Percentiles rank a stretch among this genome's conserved stretches.
phyloP scores from a whole-genome alignment of 169 alveolate genomes.

The Plasmodium inui region DNA sequence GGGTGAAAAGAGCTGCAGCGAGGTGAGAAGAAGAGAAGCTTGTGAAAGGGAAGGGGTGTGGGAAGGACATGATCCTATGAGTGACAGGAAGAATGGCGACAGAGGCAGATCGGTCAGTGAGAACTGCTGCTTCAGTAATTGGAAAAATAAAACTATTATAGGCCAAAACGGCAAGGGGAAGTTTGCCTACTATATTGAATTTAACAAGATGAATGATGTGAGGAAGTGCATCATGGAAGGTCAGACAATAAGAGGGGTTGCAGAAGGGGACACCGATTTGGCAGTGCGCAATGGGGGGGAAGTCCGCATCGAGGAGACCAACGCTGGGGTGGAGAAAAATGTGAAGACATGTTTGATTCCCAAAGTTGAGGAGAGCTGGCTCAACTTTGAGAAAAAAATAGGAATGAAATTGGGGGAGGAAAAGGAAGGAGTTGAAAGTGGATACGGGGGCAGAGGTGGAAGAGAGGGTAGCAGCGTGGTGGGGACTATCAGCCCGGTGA shows the following conservation, averaged over 20 bases:
- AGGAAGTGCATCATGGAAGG: not conserved
- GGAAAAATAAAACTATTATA: slow-evolving; percentile 66
- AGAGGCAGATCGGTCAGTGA: slow-evolving; percentile 57
- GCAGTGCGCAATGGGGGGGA: not conserved
- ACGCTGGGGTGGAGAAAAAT: not conserved
- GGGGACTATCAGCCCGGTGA: not conserved
- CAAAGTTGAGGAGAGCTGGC: slow-evolving; percentile 71
- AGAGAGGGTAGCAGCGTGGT: not conserved
- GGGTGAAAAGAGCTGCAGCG: not conserved
- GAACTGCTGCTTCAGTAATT: slow-evolving; percentile 8
- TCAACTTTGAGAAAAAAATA: slow-evolving; percentile 60
- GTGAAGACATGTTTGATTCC: not conserved
- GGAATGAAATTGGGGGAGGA: slow-evolving; percentile 26
- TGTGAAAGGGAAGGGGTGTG: not conserved
- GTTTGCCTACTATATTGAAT: slow-evolving; percentile 70
- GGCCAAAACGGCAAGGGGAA: slow-evolving; percentile 54
- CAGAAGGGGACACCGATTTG: not conserved
- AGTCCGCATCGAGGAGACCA: not conserved
- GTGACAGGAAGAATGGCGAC: not conserved
- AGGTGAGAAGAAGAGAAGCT: not conserved
- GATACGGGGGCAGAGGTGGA: not conserved
- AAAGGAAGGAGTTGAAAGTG: not conserved
- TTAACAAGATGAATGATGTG: slow-evolving; percentile 32
- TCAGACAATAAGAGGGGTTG: too few relatives aligned
- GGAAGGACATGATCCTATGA: not conserved